Evolutionary conservation across 331 rosid genomes (phyloP), one percentile per base, ranked within the genome.

Genomic region (Telfairia occidentalis): DNA sequence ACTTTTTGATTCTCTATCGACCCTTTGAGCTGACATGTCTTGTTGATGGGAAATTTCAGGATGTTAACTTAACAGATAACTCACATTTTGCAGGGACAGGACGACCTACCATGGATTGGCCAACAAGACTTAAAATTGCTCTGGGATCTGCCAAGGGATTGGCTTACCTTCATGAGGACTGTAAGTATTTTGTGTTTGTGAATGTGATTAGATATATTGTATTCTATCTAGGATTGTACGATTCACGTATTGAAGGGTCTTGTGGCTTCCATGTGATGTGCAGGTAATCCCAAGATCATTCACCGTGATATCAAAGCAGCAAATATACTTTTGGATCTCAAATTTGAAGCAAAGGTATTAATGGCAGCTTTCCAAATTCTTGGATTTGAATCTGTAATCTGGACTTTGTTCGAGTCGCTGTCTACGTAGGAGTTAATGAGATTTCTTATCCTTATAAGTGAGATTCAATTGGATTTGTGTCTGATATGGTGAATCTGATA

Each of bases 291-390:
- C 10, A 87, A 83, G 81, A 89, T 91, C 80, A 89, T 91, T 71
- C 97, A 91, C 67, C 88, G 92, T 30, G 97, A 91, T 81, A 91
- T 91, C 85, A 91, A 91, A 81, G 89, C 91, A 4, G 78, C 96
- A 48, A 91, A 91, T 81, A 91, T 91, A 76, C 97, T 91, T 63
- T 77, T 91, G 59, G 92, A 91, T 77, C n/a, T 79, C 32, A 80
- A 71, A 19, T 91, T 89, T 77, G 96, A 86, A 82, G 90, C 92
- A 32, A 91, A 87, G 92, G 96, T 86, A 76, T 2, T 7, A 50
- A 69, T 69, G 40, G 40, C 9, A 45, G 40, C 74, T 53, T 64
- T 64, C 54, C 50, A 9, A 69, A 69, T 43, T 69, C 57, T 16
- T 69, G 74, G 45, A 26, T 69, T 42, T 69, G 74, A 45, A 43